These are phyloP conservation scores for Ustulina deusta DNA, from an alignment of 2,329 filamentous ascomycete species.

Conservation along the genomic window DNA sequence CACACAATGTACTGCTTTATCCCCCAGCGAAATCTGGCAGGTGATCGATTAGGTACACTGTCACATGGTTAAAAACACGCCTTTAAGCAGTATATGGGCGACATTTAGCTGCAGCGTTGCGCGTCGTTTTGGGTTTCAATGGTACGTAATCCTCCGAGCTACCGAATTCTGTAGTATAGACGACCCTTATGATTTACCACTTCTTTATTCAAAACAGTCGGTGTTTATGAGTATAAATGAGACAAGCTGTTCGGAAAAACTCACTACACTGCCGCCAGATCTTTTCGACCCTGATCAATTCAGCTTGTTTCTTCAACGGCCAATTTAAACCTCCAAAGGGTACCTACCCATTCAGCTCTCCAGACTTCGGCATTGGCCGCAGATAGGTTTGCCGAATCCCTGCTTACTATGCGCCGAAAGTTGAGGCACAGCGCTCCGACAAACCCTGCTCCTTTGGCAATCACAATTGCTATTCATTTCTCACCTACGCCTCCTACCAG, in stretches of 20 bases:
- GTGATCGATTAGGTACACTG: neutral
- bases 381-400: slow-evolving; percentile 12
- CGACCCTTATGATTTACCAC: neutral
- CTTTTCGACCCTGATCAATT: neutral
- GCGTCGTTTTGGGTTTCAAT: slow-evolving; percentile 9
- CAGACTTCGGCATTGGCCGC: slow-evolving; percentile 4
- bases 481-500: neutral
- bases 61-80: slow-evolving; percentile 5
- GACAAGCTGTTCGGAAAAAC: neutral
- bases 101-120: slow-evolving; percentile 1
- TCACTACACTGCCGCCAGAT: neutral
- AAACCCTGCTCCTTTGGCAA: neutral
- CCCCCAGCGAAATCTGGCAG: neutral
- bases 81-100: neutral
- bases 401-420: slow-evolving; percentile 31
- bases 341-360: neutral
- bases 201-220: slow-evolving; percentile 8
- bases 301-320: no score
- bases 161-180: neutral
- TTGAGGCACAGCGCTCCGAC: neutral
- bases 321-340: no score
- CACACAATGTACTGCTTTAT: slow-evolving; percentile 9
- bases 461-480: neutral
- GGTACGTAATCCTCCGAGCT: slow-evolving; percentile 30
- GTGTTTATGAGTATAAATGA: slow-evolving; percentile 3